A percentile compares a stretch with the other conserved stretches of the same genome.
phyloP scores from a whole-genome alignment of 2,329 filamentous ascomycete species.

The Neurospora sp. region DNA sequence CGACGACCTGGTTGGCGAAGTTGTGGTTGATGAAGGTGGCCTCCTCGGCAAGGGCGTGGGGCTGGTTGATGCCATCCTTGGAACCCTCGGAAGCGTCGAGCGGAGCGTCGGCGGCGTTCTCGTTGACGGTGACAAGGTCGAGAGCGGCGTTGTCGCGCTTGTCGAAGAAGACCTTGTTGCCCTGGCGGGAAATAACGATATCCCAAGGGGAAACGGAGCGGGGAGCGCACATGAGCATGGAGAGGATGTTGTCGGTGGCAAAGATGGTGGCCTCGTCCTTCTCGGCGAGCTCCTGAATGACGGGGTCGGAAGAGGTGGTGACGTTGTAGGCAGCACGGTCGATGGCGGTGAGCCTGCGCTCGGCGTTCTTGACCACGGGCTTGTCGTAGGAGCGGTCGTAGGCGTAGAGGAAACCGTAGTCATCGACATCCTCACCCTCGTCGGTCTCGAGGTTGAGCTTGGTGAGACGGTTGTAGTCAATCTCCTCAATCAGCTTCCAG shows the following conservation, averaged over 20 bases:
- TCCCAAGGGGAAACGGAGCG: constrained; percentile 98
- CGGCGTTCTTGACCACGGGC: constrained; percentile 75
- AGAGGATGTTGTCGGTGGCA: constrained; percentile 91
- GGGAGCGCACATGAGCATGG: constrained; percentile 98
- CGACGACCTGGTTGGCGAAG: constrained; percentile 91
- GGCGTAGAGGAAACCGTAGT: constrained; percentile 96
- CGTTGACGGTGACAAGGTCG: constrained; percentile 97
- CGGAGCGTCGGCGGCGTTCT: constrained; percentile 92
- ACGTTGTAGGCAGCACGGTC: constrained; percentile 98
- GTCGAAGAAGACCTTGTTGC: constrained; percentile 96
- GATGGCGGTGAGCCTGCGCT: constrained; percentile 78
- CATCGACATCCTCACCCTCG: constrained; percentile 89
- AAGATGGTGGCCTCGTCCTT: constrained; percentile 96
- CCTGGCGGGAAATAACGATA: constrained; percentile 84
- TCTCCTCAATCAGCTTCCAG: constrained; percentile 94
- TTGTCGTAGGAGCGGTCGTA: constrained; percentile 97
- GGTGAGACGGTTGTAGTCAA: constrained; percentile 88
- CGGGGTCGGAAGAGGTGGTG: constrained; percentile 87
- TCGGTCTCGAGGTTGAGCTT: constrained; percentile 95
- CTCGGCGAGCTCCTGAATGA: constrained; percentile 94
- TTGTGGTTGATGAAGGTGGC: constrained; percentile 99
- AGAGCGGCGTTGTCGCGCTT: constrained; percentile 93
- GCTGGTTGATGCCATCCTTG: constrained; percentile 92
- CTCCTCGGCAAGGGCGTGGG: constrained; percentile 85
- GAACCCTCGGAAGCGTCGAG: constrained; percentile 84